phyloP scores from a whole-genome alignment of 1,284 basidiomycete genomes.

The Coniferiporia weirii region DNA sequence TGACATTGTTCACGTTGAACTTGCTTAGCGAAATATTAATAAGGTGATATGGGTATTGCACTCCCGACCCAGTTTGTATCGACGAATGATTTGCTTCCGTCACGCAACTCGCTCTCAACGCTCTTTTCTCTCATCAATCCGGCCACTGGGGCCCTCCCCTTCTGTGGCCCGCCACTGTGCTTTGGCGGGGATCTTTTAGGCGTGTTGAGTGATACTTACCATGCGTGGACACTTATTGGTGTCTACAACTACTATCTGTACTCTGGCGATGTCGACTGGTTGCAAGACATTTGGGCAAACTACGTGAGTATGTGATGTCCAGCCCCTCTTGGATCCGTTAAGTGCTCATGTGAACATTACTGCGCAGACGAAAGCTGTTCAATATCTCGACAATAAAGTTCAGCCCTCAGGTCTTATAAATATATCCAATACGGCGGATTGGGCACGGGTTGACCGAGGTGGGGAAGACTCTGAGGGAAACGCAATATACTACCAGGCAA shows the following conservation, averaged over 20 bases:
- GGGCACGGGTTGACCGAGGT: slow-evolving; percentile 42
- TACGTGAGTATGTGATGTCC: slow-evolving; percentile 24
- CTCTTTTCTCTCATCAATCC: slow-evolving; percentile 52
- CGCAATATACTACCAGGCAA: slow-evolving; percentile 42
- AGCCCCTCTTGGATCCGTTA: not conserved
- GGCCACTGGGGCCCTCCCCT: slow-evolving; percentile 46
- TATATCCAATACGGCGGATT: slow-evolving; percentile 42
- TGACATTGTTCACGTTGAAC: not conserved
- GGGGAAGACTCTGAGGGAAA: slow-evolving; percentile 47
- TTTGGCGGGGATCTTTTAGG: slow-evolving; percentile 32
- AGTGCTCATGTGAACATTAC: not conserved
- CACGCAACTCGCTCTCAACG: slow-evolving; percentile 49
- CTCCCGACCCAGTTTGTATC: slow-evolving; percentile 57
- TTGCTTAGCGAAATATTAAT: not conserved
- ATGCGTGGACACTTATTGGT: slow-evolving; percentile 43
- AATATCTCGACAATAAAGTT: slow-evolving; percentile 40
- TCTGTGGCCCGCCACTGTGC: slow-evolving; percentile 54
- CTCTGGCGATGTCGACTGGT: slow-evolving; percentile 41
- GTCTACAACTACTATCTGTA: slow-evolving; percentile 42
- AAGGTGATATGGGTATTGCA: slow-evolving; percentile 60
- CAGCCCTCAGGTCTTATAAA: slow-evolving; percentile 42
- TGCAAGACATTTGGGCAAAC: slow-evolving; percentile 41
- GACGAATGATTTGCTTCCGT: slow-evolving; percentile 50
- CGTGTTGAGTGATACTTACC: slow-evolving; percentile 37
- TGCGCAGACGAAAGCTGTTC: slow-evolving; percentile 36